Conservation (phyloP, 805 yeast species). For the Cyberlindnera misumaiensis region DNA sequence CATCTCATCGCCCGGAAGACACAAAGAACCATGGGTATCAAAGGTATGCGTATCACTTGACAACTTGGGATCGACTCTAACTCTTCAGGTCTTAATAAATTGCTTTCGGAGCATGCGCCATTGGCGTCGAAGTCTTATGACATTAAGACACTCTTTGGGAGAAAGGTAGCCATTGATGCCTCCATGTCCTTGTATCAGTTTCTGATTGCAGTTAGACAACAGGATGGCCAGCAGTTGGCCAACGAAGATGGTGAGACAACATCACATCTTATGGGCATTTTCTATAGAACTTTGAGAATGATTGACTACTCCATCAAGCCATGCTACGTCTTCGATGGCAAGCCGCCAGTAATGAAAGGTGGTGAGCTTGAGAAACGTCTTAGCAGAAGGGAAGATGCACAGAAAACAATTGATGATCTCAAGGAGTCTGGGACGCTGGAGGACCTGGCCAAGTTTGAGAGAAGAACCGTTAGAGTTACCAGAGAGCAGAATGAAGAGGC, state of each 20-base stretch:
- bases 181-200: slow-evolving; percentile 97
- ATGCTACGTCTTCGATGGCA: slow-evolving; percentile 94
- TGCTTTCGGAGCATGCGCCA: slow-evolving; percentile 88
- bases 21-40: slow-evolving; percentile 38
- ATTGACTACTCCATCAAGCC: slow-evolving; percentile 95
- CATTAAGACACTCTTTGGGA: slow-evolving; percentile 80
- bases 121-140: slow-evolving; percentile 68
- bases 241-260: slow-evolving; percentile 88
- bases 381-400: slow-evolving; percentile 77
- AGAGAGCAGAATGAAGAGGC: slow-evolving; percentile 93
- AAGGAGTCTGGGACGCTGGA: slow-evolving; percentile 77
- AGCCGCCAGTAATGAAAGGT: slow-evolving; percentile 90
- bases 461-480: slow-evolving; percentile 85
- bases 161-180: slow-evolving; percentile 95
- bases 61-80: neutral
- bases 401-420: slow-evolving; percentile 61
- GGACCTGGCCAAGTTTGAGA: slow-evolving; percentile 68
- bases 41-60: slow-evolving; percentile 28
- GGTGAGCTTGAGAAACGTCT: slow-evolving; percentile 88
- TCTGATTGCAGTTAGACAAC: slow-evolving; percentile 91
- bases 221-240: slow-evolving; percentile 90
- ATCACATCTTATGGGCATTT: slow-evolving; percentile 93
- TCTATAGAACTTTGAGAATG: slow-evolving; percentile 85
- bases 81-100: slow-evolving; percentile 65
- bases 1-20: neutral